phyloP scores from a whole-genome alignment of 768 basidiomycete genomes.

The Mycena chlorophos region DNA sequence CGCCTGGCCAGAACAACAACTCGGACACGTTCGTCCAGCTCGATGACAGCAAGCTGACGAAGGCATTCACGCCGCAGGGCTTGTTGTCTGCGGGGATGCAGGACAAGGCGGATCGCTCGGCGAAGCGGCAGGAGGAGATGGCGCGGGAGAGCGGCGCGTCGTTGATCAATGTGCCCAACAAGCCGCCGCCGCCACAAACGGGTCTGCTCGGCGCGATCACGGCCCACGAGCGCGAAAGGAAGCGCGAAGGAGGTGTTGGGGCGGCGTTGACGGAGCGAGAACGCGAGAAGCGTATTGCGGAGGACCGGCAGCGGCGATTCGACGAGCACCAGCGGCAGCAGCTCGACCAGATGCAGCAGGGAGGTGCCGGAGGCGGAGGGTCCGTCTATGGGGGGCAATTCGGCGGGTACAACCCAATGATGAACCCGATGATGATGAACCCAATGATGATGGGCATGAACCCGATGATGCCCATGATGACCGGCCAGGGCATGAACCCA shows the following conservation, averaged over 20 bases:
- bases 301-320: conserved; percentile 89
- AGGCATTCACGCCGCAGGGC: conserved; percentile 93
- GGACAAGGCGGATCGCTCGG: conserved; percentile 94
- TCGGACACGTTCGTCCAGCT: conserved; percentile 75
- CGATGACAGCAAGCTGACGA: conserved; percentile 72
- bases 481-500: conserved; percentile 28
- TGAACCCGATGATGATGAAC: conserved; percentile 76
- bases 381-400: conserved; percentile 65
- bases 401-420: conserved; percentile 65
- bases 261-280: conserved; percentile 94
- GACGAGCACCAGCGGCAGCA: conserved; percentile 90
- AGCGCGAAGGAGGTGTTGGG: conserved; percentile 93
- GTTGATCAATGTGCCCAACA: conserved; percentile 92
- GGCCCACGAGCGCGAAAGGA: conserved; percentile 90
- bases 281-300: conserved; percentile 86
- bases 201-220: conserved; percentile 96
- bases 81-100: conserved; percentile 92
- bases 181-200: conserved; percentile 92
- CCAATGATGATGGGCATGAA: conserved; percentile 66
- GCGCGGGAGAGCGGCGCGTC: conserved; percentile 91
- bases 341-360: conserved; percentile 85
- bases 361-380: too few species aligned
- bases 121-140: conserved; percentile 90
- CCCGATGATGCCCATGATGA: conserved; percentile 39
- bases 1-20: conserved; percentile 32